Evolutionary conservation across 345 rosid species (phyloP).

Genomic region (Acer campestre): DNA sequence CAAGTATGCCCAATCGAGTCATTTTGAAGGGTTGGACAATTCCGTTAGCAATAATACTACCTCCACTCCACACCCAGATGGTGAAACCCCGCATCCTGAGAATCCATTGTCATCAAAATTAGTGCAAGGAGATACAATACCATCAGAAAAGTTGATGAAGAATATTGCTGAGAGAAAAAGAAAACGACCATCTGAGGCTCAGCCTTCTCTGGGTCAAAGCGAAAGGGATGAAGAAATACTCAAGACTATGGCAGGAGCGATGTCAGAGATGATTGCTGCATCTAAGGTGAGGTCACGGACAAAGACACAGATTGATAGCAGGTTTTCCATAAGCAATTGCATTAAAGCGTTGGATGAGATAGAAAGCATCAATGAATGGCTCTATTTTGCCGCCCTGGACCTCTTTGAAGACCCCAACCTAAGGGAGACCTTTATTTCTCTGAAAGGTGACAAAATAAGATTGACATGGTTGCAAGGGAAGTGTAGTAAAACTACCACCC

Average conservation of each 20-base stretch:
- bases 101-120: slow-evolving; percentile 36
- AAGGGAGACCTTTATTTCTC: slow-evolving; percentile 66
- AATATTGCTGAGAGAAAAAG: slow-evolving; percentile 42
- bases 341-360: slow-evolving; percentile 69
- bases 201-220: slow-evolving; percentile 25
- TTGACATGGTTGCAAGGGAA: slow-evolving; percentile 64
- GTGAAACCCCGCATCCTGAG: slow-evolving; percentile 28
- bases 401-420: slow-evolving; percentile 63
- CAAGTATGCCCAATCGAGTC: slow-evolving; percentile 88
- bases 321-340: slow-evolving; percentile 60
- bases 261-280: slow-evolving; percentile 60
- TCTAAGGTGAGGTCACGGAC: slow-evolving; percentile 41
- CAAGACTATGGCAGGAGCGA: slow-evolving; percentile 57
- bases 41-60: slow-evolving; percentile 34
- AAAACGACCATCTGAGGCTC: slow-evolving; percentile 48
- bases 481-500: slow-evolving; percentile 26
- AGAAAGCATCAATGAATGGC: slow-evolving; percentile 47
- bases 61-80: slow-evolving; percentile 30
- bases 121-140: slow-evolving; percentile 14
- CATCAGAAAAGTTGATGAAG: slow-evolving; percentile 33
- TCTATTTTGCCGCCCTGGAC: slow-evolving; percentile 68
- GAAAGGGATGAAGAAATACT: slow-evolving; percentile 40
- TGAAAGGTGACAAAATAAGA: slow-evolving; percentile 42
- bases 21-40: slow-evolving; percentile 72
- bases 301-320: slow-evolving; percentile 29